These are phyloP conservation scores for Cercospora citrullina DNA, from an alignment of 2,329 filamentous ascomycete species.

Conservation along the genomic window DNA sequence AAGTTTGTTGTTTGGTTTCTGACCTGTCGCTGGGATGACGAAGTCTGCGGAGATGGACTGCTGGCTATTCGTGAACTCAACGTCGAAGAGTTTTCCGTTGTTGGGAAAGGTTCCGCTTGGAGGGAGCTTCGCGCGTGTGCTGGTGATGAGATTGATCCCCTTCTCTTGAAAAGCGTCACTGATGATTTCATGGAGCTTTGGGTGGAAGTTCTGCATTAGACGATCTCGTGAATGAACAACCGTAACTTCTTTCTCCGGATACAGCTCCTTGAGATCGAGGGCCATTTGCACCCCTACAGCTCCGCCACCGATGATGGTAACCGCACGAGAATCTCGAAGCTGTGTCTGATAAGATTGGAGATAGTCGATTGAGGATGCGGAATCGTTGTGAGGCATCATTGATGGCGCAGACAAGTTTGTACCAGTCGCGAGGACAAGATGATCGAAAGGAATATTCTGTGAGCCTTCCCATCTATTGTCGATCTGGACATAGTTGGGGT, in stretches of 20 bases:
- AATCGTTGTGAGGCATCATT: conserved; percentile 26
- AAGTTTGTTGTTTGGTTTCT: conserved; percentile 57
- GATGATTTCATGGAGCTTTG: conserved; percentile 42
- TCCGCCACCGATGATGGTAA: conserved; percentile 53
- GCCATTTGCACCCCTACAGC: conserved; percentile 64
- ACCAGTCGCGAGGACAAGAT: conserved; percentile 28
- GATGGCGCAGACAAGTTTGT: conserved; percentile 23
- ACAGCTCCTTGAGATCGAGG: conserved; percentile 58
- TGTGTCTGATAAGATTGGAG: conserved; percentile 26
- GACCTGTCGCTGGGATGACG: conserved; percentile 61
- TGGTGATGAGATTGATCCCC: conserved; percentile 54
- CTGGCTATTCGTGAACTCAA: conserved; percentile 51
- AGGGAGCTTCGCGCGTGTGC: conserved; percentile 35
- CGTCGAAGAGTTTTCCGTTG: conserved; percentile 27
- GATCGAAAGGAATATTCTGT: conserved; percentile 24
- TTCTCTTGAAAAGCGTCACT: conserved; percentile 49
- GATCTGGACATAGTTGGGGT: conserved; percentile 22
- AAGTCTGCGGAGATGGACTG: conserved; percentile 51
- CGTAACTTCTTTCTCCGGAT: conserved; percentile 58
- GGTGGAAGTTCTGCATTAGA: conserved; percentile 56
- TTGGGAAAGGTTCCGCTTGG: conserved; percentile 28
- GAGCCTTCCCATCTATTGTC: conserved; percentile 23
- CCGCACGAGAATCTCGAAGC: conserved; percentile 23
- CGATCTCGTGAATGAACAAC: conserved; percentile 59
- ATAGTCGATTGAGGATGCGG: conserved; percentile 17